Percentiles rank a stretch among this genome's conserved stretches.
Evolutionary conservation across 78 protist genomes (phyloP).

Genomic region (Trichosphaerium sp.): DNA sequence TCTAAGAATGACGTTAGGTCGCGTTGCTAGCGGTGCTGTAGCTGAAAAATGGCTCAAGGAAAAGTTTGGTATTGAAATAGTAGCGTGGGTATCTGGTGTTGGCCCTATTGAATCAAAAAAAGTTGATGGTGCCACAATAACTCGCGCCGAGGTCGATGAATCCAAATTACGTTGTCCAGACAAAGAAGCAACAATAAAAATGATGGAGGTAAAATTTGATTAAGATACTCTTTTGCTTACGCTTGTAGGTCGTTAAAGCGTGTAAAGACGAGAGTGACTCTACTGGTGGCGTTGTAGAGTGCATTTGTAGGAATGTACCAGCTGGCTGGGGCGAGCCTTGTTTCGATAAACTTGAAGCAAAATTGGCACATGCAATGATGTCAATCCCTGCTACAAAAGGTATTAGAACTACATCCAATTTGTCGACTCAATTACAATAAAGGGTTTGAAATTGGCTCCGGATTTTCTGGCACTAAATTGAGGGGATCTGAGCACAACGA

Average conservation of each 20-base stretch:
- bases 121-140: constrained; percentile 9
- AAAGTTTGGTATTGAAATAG: constrained; percentile 26
- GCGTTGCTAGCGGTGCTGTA: constrained; percentile 70
- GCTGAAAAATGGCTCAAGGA: constrained; percentile 55
- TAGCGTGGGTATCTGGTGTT: constrained; percentile 19
- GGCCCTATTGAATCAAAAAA: not conserved
- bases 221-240: not conserved
- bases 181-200: not conserved
- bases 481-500: constrained; percentile 52
- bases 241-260: not conserved
- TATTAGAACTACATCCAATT: not conserved
- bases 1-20: constrained; percentile 6
- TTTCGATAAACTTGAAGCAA: constrained; percentile 66
- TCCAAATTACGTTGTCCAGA: constrained; percentile 38
- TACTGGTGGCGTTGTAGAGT: constrained; percentile 41
- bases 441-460: constrained; percentile 56
- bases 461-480: constrained; percentile 43
- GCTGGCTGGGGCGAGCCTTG: constrained; percentile 64
- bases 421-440: not conserved
- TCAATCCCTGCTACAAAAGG: constrained; percentile 75
- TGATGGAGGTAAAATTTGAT: constrained; percentile 2
- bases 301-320: constrained; percentile 39
- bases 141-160: constrained; percentile 48
- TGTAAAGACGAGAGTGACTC: constrained; percentile 27
- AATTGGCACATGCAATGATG: constrained; percentile 69